Conservation (phyloP, 306 rosid species). For the Prosopis cineraria region DNA sequence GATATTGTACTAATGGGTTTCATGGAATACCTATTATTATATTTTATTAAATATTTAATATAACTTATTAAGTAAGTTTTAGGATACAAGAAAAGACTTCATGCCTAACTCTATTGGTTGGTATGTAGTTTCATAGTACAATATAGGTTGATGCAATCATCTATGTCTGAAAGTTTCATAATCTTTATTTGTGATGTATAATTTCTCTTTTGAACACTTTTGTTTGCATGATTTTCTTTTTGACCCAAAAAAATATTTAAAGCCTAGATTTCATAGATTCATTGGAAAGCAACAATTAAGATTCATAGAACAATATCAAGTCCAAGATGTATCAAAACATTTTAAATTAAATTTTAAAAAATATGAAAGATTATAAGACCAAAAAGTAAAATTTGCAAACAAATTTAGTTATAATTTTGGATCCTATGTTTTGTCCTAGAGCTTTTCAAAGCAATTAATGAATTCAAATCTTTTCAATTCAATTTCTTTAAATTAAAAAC, state of each 20-base stretch:
- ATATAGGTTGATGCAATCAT: conserved; percentile 34
- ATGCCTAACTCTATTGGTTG: conserved; percentile 27
- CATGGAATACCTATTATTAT: neutral
- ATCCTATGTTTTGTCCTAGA: too few species aligned
- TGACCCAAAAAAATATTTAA: conserved; percentile 20
- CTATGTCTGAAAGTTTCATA: conserved; percentile 39
- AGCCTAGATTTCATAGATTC: conserved; percentile 19
- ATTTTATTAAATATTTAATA: conserved; percentile 25
- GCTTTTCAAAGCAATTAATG: too few species aligned
- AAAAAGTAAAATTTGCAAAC: too few species aligned
- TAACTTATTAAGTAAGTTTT: conserved; percentile 14
- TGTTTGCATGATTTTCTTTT: conserved; percentile 40
- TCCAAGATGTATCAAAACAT: too few species aligned
- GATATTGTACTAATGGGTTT: neutral
- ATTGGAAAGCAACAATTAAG: conserved; percentile 5
- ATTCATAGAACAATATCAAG: neutral
- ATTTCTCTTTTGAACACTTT: conserved; percentile 13
- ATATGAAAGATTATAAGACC: neutral
- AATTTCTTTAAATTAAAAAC: too few species aligned
- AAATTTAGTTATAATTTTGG: too few species aligned
- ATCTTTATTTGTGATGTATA: conserved; percentile 31
- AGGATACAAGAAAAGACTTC: conserved; percentile 16
- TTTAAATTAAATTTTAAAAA: too few species aligned
- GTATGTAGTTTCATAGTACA: neutral
- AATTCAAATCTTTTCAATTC: too few species aligned